Base-by-base conservation (phyloP, 1,284 basidiomycete genomes). In the Naganishia cerealis region DNA sequence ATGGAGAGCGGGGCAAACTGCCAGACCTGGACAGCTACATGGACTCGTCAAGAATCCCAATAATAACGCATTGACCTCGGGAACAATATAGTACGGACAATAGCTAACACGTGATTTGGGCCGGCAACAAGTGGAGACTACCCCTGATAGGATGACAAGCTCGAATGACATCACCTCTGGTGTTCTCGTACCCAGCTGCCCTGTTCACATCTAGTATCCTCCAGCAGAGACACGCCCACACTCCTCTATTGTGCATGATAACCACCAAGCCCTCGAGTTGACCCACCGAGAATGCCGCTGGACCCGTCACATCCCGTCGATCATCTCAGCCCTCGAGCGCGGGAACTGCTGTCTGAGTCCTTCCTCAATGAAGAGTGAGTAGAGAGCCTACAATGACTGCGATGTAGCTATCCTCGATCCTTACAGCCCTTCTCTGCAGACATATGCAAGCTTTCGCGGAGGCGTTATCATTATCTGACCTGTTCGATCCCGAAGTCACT, bases 281-380 rank as follows among this genome's bases (percentile, higher is more conserved):
- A 58, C 24, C 33, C 21, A 42, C 5, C 36, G 39, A 24, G 13
- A 40, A 63, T 63, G 61, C 61, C 61, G n/a, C 15, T 63, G 50
- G 52, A 63, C 40, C 26, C 38, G 0, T 42, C 61, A 10, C 38
- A 39, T 10, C 50, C 61, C 7, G 61, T 63, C 13, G 50, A 63
- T 16, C 61, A 63, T 26, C 61, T 63, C 61, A 59, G 53, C 68
- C 40, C 56, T 1, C 66, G 53, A 58, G 68, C 68, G 18, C 38
- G 56, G 33, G 68, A 57, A 24, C 67, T 80, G 13, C 81, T 85
- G 66, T 74, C 79, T n/a, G 70, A 73, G 21, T 84, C 89, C 75
- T 91, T 87, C 79, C 83, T 90, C 53, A 84, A 91, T 73, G 88
- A 90, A 80, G 83, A 84, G 90, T 91, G 71, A 56, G 78, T 71